These are phyloP conservation scores for Fraxinus sp. DNA, from an alignment of 305 asterid genomes.

Conservation along the genomic window DNA sequence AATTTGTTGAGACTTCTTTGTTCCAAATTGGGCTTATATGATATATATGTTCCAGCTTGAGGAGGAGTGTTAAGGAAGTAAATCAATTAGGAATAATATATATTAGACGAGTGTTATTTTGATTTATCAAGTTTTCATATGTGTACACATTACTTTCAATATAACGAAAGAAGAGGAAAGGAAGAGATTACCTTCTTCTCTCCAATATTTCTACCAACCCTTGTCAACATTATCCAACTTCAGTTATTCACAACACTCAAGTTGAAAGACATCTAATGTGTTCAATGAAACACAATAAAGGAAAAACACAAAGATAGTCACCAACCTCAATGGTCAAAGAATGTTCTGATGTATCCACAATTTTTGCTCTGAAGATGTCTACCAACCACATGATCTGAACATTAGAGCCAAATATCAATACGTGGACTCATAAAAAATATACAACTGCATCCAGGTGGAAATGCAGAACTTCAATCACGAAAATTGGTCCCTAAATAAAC, in stretches of 20 bases:
- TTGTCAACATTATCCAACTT: neutral
- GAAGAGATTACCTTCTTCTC: no score
- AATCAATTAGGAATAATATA: no score
- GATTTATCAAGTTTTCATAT: no score
- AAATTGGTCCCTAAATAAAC: neutral
- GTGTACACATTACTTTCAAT: no score
- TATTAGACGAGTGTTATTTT: no score
- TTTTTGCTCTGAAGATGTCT: constrained; percentile 70
- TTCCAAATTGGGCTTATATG: no score
- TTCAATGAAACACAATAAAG: constrained; percentile 21
- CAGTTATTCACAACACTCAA: neutral
- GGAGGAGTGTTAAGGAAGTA: no score
- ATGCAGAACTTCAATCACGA: neutral
- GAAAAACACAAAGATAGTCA: constrained; percentile 19
- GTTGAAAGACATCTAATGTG: neutral
- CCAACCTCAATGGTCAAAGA: constrained; percentile 76
- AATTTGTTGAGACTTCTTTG: no score
- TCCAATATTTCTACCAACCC: no score
- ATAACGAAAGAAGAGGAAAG: no score
- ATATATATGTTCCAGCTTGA: no score
- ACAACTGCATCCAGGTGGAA: neutral
- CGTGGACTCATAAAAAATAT: neutral
- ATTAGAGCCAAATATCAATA: constrained; percentile 26
- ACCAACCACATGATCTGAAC: constrained; percentile 76
- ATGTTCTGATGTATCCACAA: constrained; percentile 77